These are phyloP conservation scores for Gossypium herbaceum DNA, from an alignment of 345 rosid species.

Conservation along the genomic window DNA sequence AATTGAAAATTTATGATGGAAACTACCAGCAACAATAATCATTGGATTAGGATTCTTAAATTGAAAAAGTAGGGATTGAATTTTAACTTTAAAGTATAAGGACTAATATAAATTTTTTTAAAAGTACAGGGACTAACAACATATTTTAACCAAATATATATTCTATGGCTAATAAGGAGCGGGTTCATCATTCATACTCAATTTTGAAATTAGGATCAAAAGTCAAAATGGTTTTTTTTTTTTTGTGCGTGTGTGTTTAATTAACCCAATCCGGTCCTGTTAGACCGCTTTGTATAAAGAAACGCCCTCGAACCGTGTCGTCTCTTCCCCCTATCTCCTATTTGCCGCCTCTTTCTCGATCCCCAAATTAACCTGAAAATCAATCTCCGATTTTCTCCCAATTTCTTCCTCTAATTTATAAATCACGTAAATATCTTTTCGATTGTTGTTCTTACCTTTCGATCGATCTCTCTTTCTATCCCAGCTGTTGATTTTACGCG, in stretches of 20 bases:
- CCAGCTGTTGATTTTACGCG: neutral
- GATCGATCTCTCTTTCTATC: constrained; percentile 15
- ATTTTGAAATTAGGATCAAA: neutral
- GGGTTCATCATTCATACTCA: neutral
- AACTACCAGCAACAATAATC: too few relatives aligned
- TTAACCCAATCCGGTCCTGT: neutral
- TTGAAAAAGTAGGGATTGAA: too few relatives aligned
- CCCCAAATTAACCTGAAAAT: neutral
- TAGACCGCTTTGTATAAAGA: constrained; percentile 12
- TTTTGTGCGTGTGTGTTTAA: too few relatives aligned
- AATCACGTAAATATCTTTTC: constrained; percentile 2
- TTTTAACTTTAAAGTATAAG: too few relatives aligned
- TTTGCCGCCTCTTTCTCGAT: neutral
- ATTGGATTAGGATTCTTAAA: too few relatives aligned
- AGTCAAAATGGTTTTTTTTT: neutral
- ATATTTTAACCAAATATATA: neutral
- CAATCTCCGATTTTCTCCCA: constrained; percentile 3
- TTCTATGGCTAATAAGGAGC: neutral
- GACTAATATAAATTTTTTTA: neutral
- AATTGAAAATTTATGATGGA: too few relatives aligned
- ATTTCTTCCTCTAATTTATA: neutral
- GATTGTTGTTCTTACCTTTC: constrained; percentile 18
- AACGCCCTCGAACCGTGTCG: constrained; percentile 1
- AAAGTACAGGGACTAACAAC: too few relatives aligned
- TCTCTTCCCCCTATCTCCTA: neutral